These are phyloP conservation scores for Colletotrichum tropicale DNA, from an alignment of 2,329 filamentous ascomycete species.

Conservation along the genomic window DNA sequence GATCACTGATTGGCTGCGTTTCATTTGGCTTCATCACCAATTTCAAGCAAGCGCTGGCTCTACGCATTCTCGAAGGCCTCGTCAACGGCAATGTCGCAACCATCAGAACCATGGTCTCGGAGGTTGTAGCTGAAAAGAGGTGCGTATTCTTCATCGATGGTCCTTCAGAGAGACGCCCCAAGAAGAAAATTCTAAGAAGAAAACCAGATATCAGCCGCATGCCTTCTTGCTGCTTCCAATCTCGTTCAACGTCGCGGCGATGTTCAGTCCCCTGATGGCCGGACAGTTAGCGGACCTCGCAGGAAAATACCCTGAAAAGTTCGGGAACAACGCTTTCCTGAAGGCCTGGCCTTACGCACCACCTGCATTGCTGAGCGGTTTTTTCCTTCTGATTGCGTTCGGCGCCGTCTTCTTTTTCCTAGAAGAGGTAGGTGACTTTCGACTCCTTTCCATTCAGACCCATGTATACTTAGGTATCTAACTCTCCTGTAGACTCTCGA, in stretches of 20 bases:
- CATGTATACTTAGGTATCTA: no score
- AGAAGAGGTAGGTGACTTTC: background rate
- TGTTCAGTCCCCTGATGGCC: background rate
- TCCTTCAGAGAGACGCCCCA: rapidly evolving
- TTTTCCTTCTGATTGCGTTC: background rate
- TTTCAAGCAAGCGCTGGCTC: background rate
- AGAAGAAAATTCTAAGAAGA: background rate
- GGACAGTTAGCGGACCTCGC: background rate
- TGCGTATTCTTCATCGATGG: background rate
- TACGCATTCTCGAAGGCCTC: background rate
- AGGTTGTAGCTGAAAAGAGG: background rate
- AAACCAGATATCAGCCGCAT: background rate
- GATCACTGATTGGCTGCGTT: background rate
- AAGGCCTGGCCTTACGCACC: background rate
- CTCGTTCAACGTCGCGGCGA: background rate
- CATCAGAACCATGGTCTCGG: constrained; percentile 1
- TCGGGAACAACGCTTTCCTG: background rate
- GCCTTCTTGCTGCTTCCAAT: background rate
- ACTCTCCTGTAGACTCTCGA: background rate
- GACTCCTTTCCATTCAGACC: background rate
- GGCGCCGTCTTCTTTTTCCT: background rate
- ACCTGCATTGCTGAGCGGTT: background rate
- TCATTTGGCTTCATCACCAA: constrained; percentile 3
- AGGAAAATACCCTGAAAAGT: constrained; percentile 3
- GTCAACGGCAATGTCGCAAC: background rate